Evolutionary conservation across 169 alveolate species (phyloP).

Genomic region (Blepharisma undulans): DNA sequence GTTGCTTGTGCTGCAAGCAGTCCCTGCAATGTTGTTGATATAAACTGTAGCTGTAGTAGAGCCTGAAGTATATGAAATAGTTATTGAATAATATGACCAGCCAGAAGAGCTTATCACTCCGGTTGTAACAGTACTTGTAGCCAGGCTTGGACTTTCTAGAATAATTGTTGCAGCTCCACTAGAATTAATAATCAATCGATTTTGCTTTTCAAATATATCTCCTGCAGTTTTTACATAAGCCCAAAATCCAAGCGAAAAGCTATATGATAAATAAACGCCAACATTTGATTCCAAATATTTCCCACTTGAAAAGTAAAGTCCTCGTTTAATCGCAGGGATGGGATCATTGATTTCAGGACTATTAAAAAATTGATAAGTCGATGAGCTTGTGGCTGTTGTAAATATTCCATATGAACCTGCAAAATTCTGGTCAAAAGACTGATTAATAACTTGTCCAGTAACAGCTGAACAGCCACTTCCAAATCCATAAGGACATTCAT

Average conservation of each 20-base stretch:
- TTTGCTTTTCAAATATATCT: not conserved
- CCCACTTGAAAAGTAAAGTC: not conserved
- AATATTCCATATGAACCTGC: not conserved
- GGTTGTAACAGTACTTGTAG: not conserved
- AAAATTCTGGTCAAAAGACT: not conserved
- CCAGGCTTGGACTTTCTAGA: not conserved
- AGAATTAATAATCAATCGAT: not conserved
- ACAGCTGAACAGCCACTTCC: not conserved
- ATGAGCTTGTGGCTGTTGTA: not conserved
- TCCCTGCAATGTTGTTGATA: not conserved
- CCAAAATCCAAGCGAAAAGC: not conserved
- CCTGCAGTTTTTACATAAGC: not conserved
- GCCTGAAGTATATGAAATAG: not conserved
- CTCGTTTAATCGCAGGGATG: not conserved
- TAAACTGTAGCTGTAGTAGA: not conserved
- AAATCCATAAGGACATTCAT: slow-evolving; percentile 7
- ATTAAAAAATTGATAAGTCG: not conserved
- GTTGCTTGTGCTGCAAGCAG: not conserved
- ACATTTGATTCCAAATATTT: not conserved
- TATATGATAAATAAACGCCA: not conserved
- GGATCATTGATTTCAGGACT: not conserved
- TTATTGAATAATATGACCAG: not conserved
- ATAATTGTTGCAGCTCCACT: not conserved
- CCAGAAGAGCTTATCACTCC: not conserved
- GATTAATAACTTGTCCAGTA: not conserved